Evolutionary conservation across 2,329 filamentous ascomycete species (phyloP).

Genomic region (Claviceps sp.): DNA sequence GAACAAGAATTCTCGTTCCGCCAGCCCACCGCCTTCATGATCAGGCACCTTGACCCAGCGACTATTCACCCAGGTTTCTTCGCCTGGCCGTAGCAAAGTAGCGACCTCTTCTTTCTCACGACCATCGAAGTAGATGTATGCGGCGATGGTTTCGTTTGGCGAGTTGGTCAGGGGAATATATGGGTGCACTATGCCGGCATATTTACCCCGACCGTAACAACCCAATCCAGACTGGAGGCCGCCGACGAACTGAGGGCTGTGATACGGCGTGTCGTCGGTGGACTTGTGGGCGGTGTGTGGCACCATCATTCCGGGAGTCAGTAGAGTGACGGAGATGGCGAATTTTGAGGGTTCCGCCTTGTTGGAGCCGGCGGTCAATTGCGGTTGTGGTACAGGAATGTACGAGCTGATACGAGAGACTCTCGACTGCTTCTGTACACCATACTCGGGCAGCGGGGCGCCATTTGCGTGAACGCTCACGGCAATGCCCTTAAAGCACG

Average conservation of each 20-base stretch:
- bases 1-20: constrained; percentile 93
- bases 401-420: constrained; percentile 90
- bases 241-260: constrained; percentile 70
- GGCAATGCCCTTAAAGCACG: constrained; percentile 98
- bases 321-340: constrained; percentile 91
- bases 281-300: constrained; percentile 85
- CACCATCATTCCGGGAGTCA: constrained; percentile 77
- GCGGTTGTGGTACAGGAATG: constrained; percentile 86
- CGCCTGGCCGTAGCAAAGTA: constrained; percentile 77
- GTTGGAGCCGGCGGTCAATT: constrained; percentile 46
- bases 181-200: constrained; percentile 51
- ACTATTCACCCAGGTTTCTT: constrained; percentile 98
- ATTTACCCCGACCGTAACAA: constrained; percentile 31
- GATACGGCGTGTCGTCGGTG: constrained; percentile 61
- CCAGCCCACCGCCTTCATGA: constrained; percentile 81
- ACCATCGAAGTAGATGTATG: constrained; percentile 98
- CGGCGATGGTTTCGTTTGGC: constrained; percentile 91
- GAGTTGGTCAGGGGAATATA: constrained; percentile 89
- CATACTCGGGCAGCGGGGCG: constrained; percentile 78
- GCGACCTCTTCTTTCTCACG: constrained; percentile 92
- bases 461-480: constrained; percentile 83
- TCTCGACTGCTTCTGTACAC: constrained; percentile 85
- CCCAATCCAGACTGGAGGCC: constrained; percentile 43
- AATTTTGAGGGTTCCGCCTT: constrained; percentile 91
- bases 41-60: constrained; percentile 92